Evolutionary conservation across 352 stramenopile genomes (phyloP), one percentile per base, ranked within the genome.

Genomic region (Globisporangium abappressorium): DNA sequence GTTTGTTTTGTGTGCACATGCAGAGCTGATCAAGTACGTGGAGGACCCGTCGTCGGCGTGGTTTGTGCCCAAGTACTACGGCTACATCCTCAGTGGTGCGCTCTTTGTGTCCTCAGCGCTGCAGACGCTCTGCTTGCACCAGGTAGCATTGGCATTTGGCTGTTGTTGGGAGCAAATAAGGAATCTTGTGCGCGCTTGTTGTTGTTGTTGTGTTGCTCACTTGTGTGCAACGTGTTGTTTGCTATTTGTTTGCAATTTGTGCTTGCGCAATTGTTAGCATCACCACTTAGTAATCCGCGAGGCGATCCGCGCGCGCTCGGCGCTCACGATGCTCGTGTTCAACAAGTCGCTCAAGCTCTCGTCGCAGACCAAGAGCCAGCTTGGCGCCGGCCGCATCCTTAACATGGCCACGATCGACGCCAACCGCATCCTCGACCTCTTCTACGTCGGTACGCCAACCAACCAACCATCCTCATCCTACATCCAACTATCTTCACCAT

Each of bases 351-450:
- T 92, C 22, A 70, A 66, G 30, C 60, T 92, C 24, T 91, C 82
- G 28, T 81, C 76, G 26, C 79, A 90, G 66, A 76, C 74, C 46
- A 90, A 87, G 63, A 90, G 78, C 65, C 57, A 65, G 1, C 49
- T 88, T 8, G 79, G 80, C 26, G 80, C 87, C 0, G 92, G 93
- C 6, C 80, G 94, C 65, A 98, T 99, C 58, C 80, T 96, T 1
- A 98, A 98, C 67, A 80, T 99, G n/a, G 95, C 98, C 68, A 97
- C 90, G 24, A 94, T 97, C 66, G 97, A 99, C 74, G 79, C 91
- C 0, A 89, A 97, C 66, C 82, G 89, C 14, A 79, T 99, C 49
- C 91, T 98, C 54, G 89, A 98, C 63, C 66, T 91, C 5, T 84
- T 89, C 53, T 87, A 87, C 73, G 62, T 64, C 33, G 61, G 70